Base-by-base conservation (phyloP, 2,329 filamentous ascomycete species). In the Knoxdaviesia proteae region DNA sequence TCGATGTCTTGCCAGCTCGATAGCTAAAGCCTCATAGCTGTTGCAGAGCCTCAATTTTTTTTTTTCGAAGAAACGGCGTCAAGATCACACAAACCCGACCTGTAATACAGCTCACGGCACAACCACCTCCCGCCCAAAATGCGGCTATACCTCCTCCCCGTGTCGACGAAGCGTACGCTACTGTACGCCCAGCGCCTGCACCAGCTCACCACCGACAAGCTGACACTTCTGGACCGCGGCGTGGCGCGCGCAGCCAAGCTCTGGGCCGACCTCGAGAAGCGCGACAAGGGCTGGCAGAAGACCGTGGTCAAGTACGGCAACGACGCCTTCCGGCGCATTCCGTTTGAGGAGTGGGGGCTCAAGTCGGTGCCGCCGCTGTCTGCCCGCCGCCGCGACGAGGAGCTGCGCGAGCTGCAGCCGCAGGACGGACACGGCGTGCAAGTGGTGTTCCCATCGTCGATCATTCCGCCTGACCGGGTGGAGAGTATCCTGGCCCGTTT, bases 331-430 rank as follows among this genome's bases (percentile, higher is more conserved):
- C 77, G 83, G 52, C 75, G 84, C 48, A 93, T 98, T 53, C 83
- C 90, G 3, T 94, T 83, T 57, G 83, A 96, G 61, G 90, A 98
- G 77, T 98, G 90, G 90, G 86, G 84, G 0, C 68, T 98, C 50
- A 96, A 96, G 63, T 93, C 84, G 34, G 78, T 98, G 42, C 90
- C 90, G 38, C 79, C 87, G 29, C 66, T 93, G 50, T 84, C 77
- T 37, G 33, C 42, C 45, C 70, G 74, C 49, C 69, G 76, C 45
- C 69, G 72, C 50, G 64, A 71, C 40, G 75, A 82, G 42, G 74
- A 81, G 51, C 53, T 76, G 29, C 20, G 20, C 20, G 20, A 20
- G 20, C 20, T 20, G 20, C 20, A 20, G 34, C 30, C 29, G 8
- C 10, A 33, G n/a, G 33, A 3, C 1, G 6, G 39, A 6, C 40